Evolutionary conservation across 345 rosid genomes (phyloP).

Genomic region (Nasturtium officinale): DNA sequence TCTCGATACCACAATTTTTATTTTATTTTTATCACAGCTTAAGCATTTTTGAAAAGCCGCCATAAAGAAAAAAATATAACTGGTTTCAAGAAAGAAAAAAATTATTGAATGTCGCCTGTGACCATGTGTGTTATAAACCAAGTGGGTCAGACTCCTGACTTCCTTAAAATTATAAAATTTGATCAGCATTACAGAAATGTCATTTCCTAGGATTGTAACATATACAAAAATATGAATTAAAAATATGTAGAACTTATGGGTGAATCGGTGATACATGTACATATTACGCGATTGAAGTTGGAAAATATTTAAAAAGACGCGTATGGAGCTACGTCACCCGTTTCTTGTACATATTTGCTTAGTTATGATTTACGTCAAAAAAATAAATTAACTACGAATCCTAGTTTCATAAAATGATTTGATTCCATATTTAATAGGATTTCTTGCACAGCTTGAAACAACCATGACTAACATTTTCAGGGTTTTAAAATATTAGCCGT

Average conservation of each 20-base stretch:
- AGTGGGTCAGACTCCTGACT: neutral
- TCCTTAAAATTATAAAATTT: neutral
- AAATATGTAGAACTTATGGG: constrained; percentile 10
- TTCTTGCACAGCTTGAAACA: constrained; percentile 6
- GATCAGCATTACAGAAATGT: constrained; percentile 4
- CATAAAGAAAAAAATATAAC: no score
- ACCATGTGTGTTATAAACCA: constrained; percentile 1
- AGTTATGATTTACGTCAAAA: neutral
- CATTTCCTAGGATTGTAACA: constrained; percentile 11
- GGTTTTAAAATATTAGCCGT: neutral
- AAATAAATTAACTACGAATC: neutral
- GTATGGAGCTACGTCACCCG: constrained; percentile 32
- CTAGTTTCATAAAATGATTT: constrained; percentile 23
- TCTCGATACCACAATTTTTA: no score
- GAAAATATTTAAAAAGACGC: neutral
- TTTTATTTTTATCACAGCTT: no score
- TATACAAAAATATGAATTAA: neutral
- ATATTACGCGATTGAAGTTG: constrained; percentile 3
- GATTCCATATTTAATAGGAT: constrained; percentile 18
- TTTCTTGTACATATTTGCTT: constrained; percentile 34
- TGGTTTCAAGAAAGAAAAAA: no score
- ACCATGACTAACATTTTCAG: constrained; percentile 17
- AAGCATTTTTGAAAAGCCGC: no score
- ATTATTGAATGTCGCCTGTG: no score
- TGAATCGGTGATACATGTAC: constrained; percentile 26